Evolutionary conservation across 495 filamentous ascomycete genomes (phyloP), one percentile per base, ranked within the genome.

Genomic region (Hyaloscypha hepaticicola): DNA sequence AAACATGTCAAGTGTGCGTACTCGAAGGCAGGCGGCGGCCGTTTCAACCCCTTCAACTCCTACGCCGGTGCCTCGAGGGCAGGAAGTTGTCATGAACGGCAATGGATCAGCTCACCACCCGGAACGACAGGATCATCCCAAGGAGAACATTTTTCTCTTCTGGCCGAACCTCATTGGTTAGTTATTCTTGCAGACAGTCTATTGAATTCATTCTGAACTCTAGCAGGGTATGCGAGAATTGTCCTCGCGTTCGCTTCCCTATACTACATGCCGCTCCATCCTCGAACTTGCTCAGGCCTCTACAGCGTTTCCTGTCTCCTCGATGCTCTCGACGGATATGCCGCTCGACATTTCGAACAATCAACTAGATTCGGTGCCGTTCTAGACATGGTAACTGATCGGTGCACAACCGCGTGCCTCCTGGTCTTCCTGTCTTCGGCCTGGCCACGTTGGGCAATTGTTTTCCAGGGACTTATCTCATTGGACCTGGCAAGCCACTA

Each of bases 191-290:
- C 28, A 27, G n/a, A 52, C 56, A 49, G 5, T 34, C 28, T 9
- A 14, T 21, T 19, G 12, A 38, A 11, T 12, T 29, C 41, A 45
- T 52, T 50, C 69, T 58, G 58, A 63, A 48, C 50, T 58, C 49
- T 11, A 55, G 14, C 61, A 96, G 94, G 95, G 67, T 98, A 98
- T 78, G 83, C 80, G 61, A 90, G 95, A 69, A 88, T 98, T 71
- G 79, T 97, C 66, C 87, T 99, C 61, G 90, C 94, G 66, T 79
- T 96, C 65, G 91, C 90, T 45, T 96, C 93, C 56, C 88, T 99
- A 65, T 97, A 97, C 80, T 99, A 96, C 81, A 98, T 98, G 95
- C 93, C 93, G 25, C 83, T 97, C 31, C 95, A 99, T 74, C 95
- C 95, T 4, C 87, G 94, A 72, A 97, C 93, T 26, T 98, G 95